Conservation (phyloP, 1,284 basidiomycete genomes). For the Moesziomyces sp. region DNA sequence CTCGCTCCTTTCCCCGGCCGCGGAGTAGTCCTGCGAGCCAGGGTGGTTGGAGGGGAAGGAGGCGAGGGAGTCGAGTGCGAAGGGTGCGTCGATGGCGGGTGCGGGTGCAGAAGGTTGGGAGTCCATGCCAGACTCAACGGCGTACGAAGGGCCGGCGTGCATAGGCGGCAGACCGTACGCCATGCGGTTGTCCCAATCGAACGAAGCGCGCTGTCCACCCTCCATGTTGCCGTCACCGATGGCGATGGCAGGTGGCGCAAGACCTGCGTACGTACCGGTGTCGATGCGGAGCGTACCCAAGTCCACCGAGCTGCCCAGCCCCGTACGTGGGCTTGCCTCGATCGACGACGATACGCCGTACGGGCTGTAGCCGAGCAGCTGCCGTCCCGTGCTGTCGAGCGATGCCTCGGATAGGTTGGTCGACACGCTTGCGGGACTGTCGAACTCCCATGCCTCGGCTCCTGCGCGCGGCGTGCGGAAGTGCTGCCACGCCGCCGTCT, state of each 20-base stretch:
- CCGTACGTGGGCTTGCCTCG: constrained; percentile 35
- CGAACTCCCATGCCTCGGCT: constrained; percentile 32
- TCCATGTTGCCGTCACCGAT: constrained; percentile 9
- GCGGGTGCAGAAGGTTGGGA: not conserved
- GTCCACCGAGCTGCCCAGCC: constrained; percentile 35
- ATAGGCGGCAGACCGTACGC: constrained; percentile 10
- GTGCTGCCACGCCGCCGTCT: constrained; percentile 23
- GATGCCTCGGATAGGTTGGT: constrained; percentile 44
- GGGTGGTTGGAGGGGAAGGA: constrained; percentile 2
- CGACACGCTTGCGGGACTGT: constrained; percentile 37
- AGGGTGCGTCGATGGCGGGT: not conserved
- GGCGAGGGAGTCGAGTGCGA: constrained; percentile 7
- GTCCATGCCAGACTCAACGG: constrained; percentile 1
- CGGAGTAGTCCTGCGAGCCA: not conserved
- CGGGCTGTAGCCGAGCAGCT: constrained; percentile 25
- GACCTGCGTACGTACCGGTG: constrained; percentile 13
- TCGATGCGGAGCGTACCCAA: constrained; percentile 37
- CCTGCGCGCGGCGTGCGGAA: constrained; percentile 26
- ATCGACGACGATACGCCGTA: constrained; percentile 29
- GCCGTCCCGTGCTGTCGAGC: constrained; percentile 27
- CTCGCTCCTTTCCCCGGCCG: too few relatives aligned
- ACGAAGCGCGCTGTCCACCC: constrained; percentile 2
- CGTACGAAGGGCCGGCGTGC: not conserved
- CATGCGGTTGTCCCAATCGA: constrained; percentile 15
- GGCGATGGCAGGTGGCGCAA: not conserved